Evolutionary conservation across 805 yeast species (phyloP), one percentile per base, ranked within the genome.

Genomic region (Diddensiella caesifluorescens): DNA sequence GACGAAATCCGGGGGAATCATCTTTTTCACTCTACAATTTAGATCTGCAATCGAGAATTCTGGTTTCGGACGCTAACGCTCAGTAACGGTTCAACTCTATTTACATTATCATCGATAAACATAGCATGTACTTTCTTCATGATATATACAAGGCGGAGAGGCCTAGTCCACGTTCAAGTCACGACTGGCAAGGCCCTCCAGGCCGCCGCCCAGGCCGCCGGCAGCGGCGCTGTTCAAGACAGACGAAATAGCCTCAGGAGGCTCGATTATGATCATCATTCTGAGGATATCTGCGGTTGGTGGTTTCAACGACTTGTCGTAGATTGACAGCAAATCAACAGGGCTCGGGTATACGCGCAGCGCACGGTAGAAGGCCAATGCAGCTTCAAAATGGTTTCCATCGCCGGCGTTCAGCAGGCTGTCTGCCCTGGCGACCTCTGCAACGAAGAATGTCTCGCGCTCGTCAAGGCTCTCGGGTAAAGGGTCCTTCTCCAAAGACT

Each of bases 261-360:
- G 97, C 56, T 83, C 75, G 55, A 85, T 76, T 43, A 95, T 94
- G 62, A 90, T 80, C 88, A 89, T 80, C 74, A 83, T 74, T 54
- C 88, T 83, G 54, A 90, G 74, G 53, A 80, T 71, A 59, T 88
- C 96, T 61, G 87, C 80, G 44, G 89, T 80, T 35, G 76, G 79
- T 59, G 80, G 82, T 39, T 92, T 89, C 51, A 90, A 79, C 40
- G 89, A 75, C 70, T 83, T 83, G 70, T 90, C 96, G 68, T 86
- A 90, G 56, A 90, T 80, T 39, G 82, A 83, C 61, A 92, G 73
- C 55, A 92, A 77, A 57, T 87, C 96, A 43, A 94, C 81, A 46
- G 98, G 99, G 64, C 83, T 82, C 48, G 98, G 97, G 65, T 89
- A 90, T 38, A 88, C 89, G 31, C 86, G 77, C 60, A 92, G 73